These are phyloP conservation scores for Fusarium pseudograminearum DNA, from an alignment of 2,329 filamentous ascomycete species.

Conservation along the genomic window DNA sequence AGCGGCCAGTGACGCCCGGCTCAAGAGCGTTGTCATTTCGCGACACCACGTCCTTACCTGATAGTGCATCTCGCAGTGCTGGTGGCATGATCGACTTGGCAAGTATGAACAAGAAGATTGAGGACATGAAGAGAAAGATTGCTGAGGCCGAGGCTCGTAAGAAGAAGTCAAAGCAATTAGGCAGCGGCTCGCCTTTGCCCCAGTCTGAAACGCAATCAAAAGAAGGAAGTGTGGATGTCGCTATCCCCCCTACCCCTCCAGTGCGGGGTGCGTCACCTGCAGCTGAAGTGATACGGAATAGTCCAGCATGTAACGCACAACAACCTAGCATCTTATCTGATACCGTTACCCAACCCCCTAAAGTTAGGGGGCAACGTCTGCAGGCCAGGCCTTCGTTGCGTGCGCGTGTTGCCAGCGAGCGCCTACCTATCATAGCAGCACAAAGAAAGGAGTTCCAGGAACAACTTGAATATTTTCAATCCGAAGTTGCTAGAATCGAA, in stretches of 20 bases:
- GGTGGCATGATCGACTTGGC: constrained; percentile 58
- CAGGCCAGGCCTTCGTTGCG: constrained; percentile 43
- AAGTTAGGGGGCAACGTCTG: constrained; percentile 26
- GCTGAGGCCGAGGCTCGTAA: constrained; percentile 69
- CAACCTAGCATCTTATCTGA: constrained; percentile 14
- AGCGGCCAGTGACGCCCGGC: constrained; percentile 49
- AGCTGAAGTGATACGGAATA: constrained; percentile 1
- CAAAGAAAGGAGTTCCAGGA: constrained; percentile 54
- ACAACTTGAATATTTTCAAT: constrained; percentile 60
- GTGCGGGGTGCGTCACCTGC: neutral
- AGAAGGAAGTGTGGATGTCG: constrained; percentile 44
- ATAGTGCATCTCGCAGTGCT: constrained; percentile 52
- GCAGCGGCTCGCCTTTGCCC: constrained; percentile 49
- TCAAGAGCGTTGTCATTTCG: constrained; percentile 56
- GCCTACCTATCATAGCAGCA: constrained; percentile 54
- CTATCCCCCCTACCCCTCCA: neutral
- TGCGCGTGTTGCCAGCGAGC: constrained; percentile 53
- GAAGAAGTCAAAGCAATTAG: constrained; percentile 58
- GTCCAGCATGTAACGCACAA: constrained; percentile 15
- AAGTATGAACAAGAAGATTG: constrained; percentile 68
- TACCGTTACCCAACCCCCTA: constrained; percentile 20
- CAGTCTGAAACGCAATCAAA: constrained; percentile 45
- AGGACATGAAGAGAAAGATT: constrained; percentile 70
- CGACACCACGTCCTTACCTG: constrained; percentile 59
- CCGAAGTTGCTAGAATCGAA: constrained; percentile 62